Conservation (phyloP, 352 stramenopile species). For the Phytopythium sindhum region DNA sequence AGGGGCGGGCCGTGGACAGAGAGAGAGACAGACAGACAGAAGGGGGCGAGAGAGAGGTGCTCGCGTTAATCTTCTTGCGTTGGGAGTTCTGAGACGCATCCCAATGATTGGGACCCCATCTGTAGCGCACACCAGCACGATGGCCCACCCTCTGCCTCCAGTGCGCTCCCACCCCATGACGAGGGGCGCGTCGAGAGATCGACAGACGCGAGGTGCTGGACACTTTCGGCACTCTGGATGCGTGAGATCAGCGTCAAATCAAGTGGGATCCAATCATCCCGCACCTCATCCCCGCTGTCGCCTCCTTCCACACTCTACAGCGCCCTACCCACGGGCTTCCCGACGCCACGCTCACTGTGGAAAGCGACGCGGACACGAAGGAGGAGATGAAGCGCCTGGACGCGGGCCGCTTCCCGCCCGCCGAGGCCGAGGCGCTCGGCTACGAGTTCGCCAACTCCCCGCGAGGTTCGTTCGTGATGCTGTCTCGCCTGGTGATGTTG, state of each 20-base stretch:
- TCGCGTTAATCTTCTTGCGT: not conserved
- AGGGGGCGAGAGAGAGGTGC: not conserved
- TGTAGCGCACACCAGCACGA: no score
- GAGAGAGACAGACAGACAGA: not conserved
- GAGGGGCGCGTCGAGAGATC: not conserved
- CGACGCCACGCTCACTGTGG: not conserved
- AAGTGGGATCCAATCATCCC: not conserved
- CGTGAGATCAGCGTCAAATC: not conserved
- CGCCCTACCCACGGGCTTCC: no score
- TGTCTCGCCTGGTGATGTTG: not conserved
- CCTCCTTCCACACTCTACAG: not conserved
- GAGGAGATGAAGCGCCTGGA: not conserved
- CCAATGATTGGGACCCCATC: no score
- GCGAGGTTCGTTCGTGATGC: not conserved
- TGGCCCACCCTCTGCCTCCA: no score
- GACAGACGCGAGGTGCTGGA: not conserved
- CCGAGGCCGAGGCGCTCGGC: slow-evolving; percentile 2
- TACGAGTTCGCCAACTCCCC: slow-evolving; percentile 8
- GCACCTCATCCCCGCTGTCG: not conserved
- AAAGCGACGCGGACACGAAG: not conserved
- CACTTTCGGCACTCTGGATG: not conserved
- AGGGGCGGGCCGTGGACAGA: not conserved
- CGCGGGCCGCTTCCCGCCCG: not conserved
- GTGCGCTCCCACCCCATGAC: not conserved
- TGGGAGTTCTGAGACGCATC: not conserved